Conservation (phyloP, 2,329 filamentous ascomycete species). For the Emericellopsis atlantica region DNA sequence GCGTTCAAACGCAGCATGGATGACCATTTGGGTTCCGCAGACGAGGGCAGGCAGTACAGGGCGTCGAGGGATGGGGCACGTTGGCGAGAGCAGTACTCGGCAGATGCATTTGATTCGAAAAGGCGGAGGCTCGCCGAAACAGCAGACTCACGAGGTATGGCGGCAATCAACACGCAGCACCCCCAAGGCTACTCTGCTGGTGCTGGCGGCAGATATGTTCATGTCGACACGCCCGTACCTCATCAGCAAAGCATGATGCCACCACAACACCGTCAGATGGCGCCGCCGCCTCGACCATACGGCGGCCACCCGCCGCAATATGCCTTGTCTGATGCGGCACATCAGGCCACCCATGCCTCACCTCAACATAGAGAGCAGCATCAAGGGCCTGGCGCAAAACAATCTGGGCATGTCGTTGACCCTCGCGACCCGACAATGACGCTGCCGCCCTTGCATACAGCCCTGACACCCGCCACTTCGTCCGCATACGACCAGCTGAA, state of each 20-base stretch:
- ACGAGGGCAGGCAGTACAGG: too few species aligned
- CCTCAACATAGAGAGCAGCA: background rate
- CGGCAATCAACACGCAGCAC: too few species aligned
- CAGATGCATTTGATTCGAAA: too few species aligned
- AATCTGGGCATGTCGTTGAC: background rate
- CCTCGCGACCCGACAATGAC: constrained; percentile 32
- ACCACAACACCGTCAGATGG: constrained; percentile 26
- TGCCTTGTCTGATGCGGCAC: constrained; percentile 2
- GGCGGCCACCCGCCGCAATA: background rate
- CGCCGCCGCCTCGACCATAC: constrained; percentile 38
- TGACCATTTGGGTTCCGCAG: too few species aligned
- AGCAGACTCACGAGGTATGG: too few species aligned
- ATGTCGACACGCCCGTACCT: constrained; percentile 13
- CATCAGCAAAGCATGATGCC: constrained; percentile 16
- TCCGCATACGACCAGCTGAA: constrained; percentile 7
- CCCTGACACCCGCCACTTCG: constrained; percentile 17
- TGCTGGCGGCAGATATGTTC: constrained; percentile 3
- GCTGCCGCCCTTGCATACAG: constrained; percentile 39
- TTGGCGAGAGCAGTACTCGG: too few species aligned
- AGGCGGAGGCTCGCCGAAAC: too few species aligned
- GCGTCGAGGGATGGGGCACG: too few species aligned
- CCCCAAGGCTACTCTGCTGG: background rate
- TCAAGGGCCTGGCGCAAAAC: too few species aligned
- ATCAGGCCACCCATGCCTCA: background rate
- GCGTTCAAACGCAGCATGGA: too few species aligned